Evolutionary conservation across 345 rosid species (phyloP).

Genomic region (Diplotaxis tenuifolia): DNA sequence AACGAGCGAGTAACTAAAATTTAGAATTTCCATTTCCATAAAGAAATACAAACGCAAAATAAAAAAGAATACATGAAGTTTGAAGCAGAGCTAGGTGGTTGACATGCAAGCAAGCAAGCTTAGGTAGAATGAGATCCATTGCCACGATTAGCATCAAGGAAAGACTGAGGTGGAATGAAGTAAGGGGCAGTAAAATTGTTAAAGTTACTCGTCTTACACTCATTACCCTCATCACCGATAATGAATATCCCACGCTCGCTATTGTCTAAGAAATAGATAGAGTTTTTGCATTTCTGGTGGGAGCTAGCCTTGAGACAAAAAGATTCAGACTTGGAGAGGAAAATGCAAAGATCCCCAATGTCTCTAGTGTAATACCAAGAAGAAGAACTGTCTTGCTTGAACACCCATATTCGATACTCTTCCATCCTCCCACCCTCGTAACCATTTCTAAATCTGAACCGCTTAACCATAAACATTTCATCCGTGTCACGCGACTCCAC

Average conservation of each 20-base stretch:
- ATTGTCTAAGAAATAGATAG: background rate
- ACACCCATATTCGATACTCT: background rate
- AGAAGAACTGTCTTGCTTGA: background rate
- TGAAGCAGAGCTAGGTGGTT: too few relatives aligned
- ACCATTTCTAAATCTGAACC: background rate
- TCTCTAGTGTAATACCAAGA: background rate
- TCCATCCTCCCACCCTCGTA: background rate
- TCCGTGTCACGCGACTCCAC: background rate
- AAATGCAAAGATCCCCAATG: background rate
- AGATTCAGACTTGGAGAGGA: background rate
- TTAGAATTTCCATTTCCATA: too few relatives aligned
- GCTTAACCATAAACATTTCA: background rate
- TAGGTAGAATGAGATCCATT: background rate
- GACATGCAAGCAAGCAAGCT: too few relatives aligned
- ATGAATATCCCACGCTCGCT: background rate
- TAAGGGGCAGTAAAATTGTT: background rate
- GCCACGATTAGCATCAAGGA: background rate
- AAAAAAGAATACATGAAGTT: too few relatives aligned
- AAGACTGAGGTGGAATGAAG: background rate
- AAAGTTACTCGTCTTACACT: background rate
- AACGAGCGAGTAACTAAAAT: too few relatives aligned
- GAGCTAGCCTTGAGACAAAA: background rate
- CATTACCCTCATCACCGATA: background rate
- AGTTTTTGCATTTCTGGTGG: background rate
- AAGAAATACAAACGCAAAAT: too few relatives aligned